A percentile compares a stretch with the other conserved stretches of the same genome.
Conservation (phyloP, 2,329 filamentous ascomycete genomes). For the Penicillium sp. region DNA sequence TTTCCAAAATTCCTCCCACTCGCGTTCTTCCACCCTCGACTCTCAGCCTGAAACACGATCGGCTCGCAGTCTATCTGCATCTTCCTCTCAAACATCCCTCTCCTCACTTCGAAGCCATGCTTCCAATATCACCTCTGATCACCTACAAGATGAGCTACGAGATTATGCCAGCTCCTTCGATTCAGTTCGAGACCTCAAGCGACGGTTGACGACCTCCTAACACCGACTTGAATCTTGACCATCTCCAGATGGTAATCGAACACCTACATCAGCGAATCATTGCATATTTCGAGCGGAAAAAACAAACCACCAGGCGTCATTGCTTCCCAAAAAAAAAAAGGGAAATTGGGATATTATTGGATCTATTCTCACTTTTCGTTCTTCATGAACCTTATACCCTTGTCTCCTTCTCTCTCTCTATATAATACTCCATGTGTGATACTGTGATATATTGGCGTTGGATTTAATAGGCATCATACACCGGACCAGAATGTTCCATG, state of each 20-base stretch:
- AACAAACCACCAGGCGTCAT: slow-evolving; percentile 12
- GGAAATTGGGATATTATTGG: background rate
- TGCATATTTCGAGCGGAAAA: slow-evolving; percentile 14
- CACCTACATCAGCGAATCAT: slow-evolving; percentile 9
- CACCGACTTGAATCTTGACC: background rate
- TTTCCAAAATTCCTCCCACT: slow-evolving; percentile 11
- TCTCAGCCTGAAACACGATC: slow-evolving; percentile 20
- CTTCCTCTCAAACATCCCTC: slow-evolving; percentile 80
- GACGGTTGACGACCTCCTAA: slow-evolving; percentile 37
- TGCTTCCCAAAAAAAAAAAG: slow-evolving; percentile 8
- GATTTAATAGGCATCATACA: slow-evolving; percentile 8
- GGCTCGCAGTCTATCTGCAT: slow-evolving; percentile 48
- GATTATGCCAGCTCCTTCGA: slow-evolving; percentile 89
- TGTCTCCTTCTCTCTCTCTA: background rate
- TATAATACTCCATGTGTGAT: background rate
- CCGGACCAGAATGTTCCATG: slow-evolving; percentile 10
- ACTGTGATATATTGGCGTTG: slow-evolving; percentile 14
- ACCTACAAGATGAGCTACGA: slow-evolving; percentile 74
- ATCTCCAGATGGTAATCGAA: background rate
- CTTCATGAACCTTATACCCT: slow-evolving; percentile 2
- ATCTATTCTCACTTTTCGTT: background rate
- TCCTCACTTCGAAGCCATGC: slow-evolving; percentile 70
- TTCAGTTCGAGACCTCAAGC: slow-evolving; percentile 61
- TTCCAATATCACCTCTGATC: slow-evolving; percentile 61
- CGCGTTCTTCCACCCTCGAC: slow-evolving; percentile 15